Percentiles rank a stretch among this genome's conserved stretches.
Conservation (phyloP, 768 basidiomycete species). For the Russula ochroleuca region DNA sequence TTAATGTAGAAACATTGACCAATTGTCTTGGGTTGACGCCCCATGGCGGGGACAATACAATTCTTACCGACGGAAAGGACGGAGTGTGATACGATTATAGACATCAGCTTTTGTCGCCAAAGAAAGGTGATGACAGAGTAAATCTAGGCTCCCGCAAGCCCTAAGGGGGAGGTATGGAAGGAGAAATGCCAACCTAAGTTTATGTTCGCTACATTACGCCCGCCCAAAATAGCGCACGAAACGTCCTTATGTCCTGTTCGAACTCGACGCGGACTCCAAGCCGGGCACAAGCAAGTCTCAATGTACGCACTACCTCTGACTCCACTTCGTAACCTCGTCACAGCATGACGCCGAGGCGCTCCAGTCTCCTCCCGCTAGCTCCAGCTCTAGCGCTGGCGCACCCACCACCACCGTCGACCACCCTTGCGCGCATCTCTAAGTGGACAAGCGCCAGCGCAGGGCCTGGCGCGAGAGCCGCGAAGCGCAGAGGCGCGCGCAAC, state of each 20-base stretch:
- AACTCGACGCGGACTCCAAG: constrained; percentile 53
- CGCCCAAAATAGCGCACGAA: constrained; percentile 37
- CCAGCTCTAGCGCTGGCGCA: constrained; percentile 39
- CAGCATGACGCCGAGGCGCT: constrained; percentile 49
- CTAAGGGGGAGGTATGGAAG: too few species aligned
- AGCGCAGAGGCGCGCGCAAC: constrained; percentile 42
- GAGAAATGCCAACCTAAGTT: not conserved
- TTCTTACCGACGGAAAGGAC: too few species aligned
- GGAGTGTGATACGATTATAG: too few species aligned
- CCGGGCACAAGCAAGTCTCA: constrained; percentile 61
- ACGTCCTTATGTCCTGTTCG: constrained; percentile 48
- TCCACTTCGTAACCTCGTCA: constrained; percentile 51
- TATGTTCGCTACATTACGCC: not conserved
- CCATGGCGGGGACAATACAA: too few species aligned
- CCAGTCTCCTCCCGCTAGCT: constrained; percentile 46
- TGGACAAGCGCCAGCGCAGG: constrained; percentile 56
- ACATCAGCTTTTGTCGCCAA: too few species aligned
- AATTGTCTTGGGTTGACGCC: too few species aligned
- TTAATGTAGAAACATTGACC: too few species aligned
- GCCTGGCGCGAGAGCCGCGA: constrained; percentile 44
- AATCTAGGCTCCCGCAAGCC: too few species aligned
- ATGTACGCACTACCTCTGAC: constrained; percentile 42
- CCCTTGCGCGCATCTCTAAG: constrained; percentile 41
- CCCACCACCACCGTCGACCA: constrained; percentile 25
- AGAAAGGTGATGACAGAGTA: too few species aligned